Base-by-base conservation (phyloP, 495 filamentous ascomycete species). In the Trichocladium antarcticum region DNA sequence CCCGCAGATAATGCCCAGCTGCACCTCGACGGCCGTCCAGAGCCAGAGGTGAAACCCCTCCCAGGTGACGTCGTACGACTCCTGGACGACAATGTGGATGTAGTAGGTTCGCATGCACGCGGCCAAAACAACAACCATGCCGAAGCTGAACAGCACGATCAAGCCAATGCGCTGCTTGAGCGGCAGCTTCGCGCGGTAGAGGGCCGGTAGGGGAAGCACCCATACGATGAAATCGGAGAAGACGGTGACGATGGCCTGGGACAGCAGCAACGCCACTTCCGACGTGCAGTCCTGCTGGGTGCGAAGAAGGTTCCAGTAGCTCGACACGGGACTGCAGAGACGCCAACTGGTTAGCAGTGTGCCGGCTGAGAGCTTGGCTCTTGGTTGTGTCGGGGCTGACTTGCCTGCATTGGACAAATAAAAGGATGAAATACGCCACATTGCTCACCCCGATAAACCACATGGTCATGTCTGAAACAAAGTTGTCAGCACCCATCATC, bases 1-100 rank as follows among this genome's bases (percentile, higher is more conserved):
- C 6, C 63, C 67, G 39, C 64, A 63, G 22, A 67, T 66, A 32
- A 72, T 60, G 1, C 66, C 64, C 15, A 72, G 47, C 4, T 69
- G 60, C 1, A 68, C 66, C 54, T 72, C 69, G 41, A 72, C 55
- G 14, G 68, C 62, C 0, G 66, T 69, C 62, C 67, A 70, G 28
- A 63, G 57, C 53, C 68, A 68, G 10, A 64, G 47, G 6, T 69
- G 55, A 29, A 65, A 63, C 16, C 68, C 64, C 38, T 69, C 64
- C 66, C 62, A 65, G 3, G 62, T 65, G 0, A 60, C 53, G 50
- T 65, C 62, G 43, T 54, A 65, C n/a, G 62, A 61, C 47, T 54
- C 21, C 21, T 57, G 37, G 14, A 65, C 42, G 2, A 65, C 55
- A 19, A 48, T 45, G 40, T 57, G 49, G 36, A 65, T 38, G 51